Evolutionary conservation across 1,284 basidiomycete species (phyloP), one percentile per base, ranked within the genome.

Genomic region (Tilletia indica): DNA sequence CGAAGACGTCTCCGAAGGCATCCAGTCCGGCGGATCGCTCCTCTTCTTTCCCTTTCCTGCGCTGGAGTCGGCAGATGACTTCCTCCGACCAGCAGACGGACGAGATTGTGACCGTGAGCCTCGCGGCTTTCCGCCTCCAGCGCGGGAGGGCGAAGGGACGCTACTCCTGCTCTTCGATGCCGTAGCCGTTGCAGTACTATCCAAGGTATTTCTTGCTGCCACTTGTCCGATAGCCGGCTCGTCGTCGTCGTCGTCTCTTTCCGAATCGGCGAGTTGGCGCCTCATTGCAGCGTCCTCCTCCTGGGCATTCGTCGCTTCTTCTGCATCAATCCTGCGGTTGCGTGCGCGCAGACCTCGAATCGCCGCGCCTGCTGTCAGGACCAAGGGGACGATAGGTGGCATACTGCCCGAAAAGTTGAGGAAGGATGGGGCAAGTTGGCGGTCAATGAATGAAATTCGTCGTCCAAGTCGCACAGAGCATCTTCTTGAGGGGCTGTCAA

Each of bases 321-420:
- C 61, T 34, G 31, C 61, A 36, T 64, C 61, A 6, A 64, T 11
- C 5, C 61, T 34, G 12, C 61, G 61, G 21, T 64, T 64, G 12
- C 61, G 31, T 42, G 31, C 61, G 14, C 61, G 34, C 61, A 64
- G 16, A n/a, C 36, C 61, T 16, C 34, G 19, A 16, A 64, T 19
- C 9, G 61, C 61, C 31, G 36, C 61, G 31, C 61, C 61, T 21
- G 61, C 36, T 16, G 61, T 64, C 19, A 64, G 31, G 4, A 64
- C 34, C 36, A 64, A 34, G 61, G 61, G 61, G 6, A 64, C 36
- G 12, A 39, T 38, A 36, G 61, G 12, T 38, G 61, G 61, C 61
- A 64, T 64, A 31, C 12, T 3, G 6, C 19, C 56, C 51, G 16
- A 54, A 54, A 19, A 6, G 25, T 58, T n/a, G 25, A 31, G 56